Evolutionary conservation across 2,329 filamentous ascomycete species (phyloP).

Genomic region (Rhexocercosporidium sp.): DNA sequence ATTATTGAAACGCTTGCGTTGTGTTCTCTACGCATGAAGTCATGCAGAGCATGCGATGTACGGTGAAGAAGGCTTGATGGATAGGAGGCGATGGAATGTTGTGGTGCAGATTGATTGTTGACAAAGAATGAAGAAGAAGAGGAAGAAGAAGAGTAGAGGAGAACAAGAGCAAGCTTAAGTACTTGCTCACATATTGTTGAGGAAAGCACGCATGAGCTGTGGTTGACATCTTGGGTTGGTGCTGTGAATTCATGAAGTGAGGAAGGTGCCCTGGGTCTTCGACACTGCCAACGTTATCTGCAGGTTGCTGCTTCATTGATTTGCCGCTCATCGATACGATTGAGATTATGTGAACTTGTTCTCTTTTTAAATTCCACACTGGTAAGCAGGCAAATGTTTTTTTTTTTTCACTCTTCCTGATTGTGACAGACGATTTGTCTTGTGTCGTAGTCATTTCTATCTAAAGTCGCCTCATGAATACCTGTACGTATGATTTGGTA

Average conservation of each 20-base stretch:
- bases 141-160: not conserved
- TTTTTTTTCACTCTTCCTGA: too few relatives aligned
- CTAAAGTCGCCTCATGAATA: too few relatives aligned
- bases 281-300: too few relatives aligned
- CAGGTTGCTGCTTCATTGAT: too few relatives aligned
- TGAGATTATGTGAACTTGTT: too few relatives aligned
- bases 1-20: not conserved
- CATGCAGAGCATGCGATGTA: not conserved
- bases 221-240: not conserved
- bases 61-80: not conserved
- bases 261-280: not conserved
- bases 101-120: not conserved
- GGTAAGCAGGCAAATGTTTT: too few relatives aligned
- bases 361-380: too few relatives aligned
- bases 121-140: not conserved
- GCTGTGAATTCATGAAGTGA: not conserved
- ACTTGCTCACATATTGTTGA: not conserved
- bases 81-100: not conserved
- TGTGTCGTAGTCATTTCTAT: too few relatives aligned
- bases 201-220: not conserved
- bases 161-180: not conserved
- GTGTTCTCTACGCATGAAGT: not conserved
- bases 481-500: too few relatives aligned
- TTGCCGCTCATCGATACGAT: too few relatives aligned
- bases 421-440: too few relatives aligned